Evolutionary conservation across 176 grass and related monocot species (phyloP), one percentile per base, ranked within the genome.

Genomic region (Chrysopogon serrulatus): DNA sequence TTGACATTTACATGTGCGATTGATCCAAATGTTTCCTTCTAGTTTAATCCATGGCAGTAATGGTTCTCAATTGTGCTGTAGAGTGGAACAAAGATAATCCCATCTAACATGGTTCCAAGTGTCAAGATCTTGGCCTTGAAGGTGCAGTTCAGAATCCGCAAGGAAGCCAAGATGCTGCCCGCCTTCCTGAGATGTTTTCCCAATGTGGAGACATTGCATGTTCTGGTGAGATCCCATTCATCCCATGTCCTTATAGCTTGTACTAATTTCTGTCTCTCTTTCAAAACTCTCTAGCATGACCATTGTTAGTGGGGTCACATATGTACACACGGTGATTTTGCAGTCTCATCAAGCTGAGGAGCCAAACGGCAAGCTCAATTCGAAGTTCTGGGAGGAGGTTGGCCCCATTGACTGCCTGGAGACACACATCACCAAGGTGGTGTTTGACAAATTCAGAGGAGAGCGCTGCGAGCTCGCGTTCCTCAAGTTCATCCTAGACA

Each of bases 161-260:
- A 61, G 14, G 82, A 85, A 43, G 78, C 33, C 33, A 85, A 69
- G 53, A 70, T 39, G 71, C 43, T 90, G 26, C 70, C 71, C 5
- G 18, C 14, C 13, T 77, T 82, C 37, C 78, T 90, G 40, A 90
- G 70, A 65, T 90, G 88, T 42, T 90, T 90, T 54, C 88, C 88
- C 48, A 74, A 81, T 30, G 56, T 65, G 3, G 78, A 86, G 72
- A 81, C 82, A 21, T 56, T 90, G 19, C 82, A 90, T 41, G 40
- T 86, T 18, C 45, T 63, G 78, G 83, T 82, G 42, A 65, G 44
- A 67, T 74, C 72, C 15, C 28, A 56, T 27, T 37, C 28, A 21
- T 0, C 68, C 49, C 7, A 14, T 73, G 2, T 48, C 41, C 4
- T 51, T 17, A 67, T 37, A 60, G 56, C n/a, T 27, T 60, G 53